phyloP scores from a whole-genome alignment of 768 basidiomycete species.

The Rhodosporidiobolus odoratus region DNA sequence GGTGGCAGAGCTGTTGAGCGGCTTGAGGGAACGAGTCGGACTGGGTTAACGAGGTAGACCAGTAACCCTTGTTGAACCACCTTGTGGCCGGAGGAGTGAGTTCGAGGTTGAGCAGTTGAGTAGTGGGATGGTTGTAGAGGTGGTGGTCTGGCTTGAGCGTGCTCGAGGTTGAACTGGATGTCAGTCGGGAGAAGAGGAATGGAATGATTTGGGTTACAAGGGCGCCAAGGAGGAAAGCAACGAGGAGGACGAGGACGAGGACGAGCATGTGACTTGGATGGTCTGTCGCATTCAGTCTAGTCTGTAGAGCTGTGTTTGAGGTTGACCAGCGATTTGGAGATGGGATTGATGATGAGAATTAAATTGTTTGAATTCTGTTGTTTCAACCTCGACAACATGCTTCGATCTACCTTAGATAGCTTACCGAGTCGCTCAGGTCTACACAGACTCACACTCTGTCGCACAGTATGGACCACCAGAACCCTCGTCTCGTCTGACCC shows the following conservation, averaged over 20 bases:
- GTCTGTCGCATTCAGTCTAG: no score
- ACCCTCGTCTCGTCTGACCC: constrained; percentile 18
- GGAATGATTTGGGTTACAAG: no score
- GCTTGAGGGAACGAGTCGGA: constrained; percentile 2
- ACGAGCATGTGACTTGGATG: no score
- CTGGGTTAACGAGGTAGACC: neutral
- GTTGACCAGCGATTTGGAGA: no score
- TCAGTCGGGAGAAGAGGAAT: no score
- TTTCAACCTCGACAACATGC: neutral
- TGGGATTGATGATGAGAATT: no score
- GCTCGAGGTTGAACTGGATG: no score
- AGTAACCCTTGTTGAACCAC: constrained; percentile 33
- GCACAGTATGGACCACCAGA: constrained; percentile 18
- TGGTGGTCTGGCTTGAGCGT: no score
- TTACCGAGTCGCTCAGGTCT: accelerated
- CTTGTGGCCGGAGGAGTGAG: accelerated
- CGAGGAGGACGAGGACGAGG: no score
- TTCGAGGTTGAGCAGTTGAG: constrained; percentile 1
- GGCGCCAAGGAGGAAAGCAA: no score
- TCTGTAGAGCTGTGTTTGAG: no score
- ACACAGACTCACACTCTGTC: neutral
- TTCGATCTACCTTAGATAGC: neutral
- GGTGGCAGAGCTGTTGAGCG: constrained; percentile 9
- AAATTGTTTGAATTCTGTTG: no score
- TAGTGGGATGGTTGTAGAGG: neutral